Evolutionary conservation across 805 yeast species (phyloP).

Genomic region (Myxozyma sirexii): DNA sequence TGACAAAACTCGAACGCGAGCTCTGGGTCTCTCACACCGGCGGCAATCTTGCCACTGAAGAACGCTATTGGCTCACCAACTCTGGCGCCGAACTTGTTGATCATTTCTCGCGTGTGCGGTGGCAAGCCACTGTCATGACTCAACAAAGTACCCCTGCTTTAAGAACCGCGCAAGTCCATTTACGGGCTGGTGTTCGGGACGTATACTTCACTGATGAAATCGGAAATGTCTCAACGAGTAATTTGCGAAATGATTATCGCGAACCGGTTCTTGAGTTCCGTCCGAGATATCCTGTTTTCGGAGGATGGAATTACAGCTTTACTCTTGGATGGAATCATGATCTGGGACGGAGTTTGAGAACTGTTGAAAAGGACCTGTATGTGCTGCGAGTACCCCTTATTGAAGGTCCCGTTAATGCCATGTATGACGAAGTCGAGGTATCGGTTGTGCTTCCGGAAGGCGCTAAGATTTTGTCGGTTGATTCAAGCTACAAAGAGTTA

Average conservation of each 20-base stretch:
- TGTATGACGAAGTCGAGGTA: constrained; percentile 63
- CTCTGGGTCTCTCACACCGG: constrained; percentile 88
- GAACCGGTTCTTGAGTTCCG: constrained; percentile 57
- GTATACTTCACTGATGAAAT: constrained; percentile 85
- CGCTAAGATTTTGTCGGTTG: constrained; percentile 45
- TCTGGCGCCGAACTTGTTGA: constrained; percentile 65
- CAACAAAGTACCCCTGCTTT: constrained; percentile 60
- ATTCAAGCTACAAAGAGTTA: neutral
- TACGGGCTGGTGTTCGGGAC: constrained; percentile 58
- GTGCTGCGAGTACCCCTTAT: constrained; percentile 70
- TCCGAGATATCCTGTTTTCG: constrained; percentile 94
- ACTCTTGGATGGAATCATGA: constrained; percentile 89
- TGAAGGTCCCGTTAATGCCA: constrained; percentile 69
- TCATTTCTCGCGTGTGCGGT: constrained; percentile 75
- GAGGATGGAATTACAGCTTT: constrained; percentile 94
- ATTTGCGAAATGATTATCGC: constrained; percentile 37
- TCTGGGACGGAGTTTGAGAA: constrained; percentile 50
- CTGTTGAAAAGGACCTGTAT: constrained; percentile 53
- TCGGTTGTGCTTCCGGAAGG: constrained; percentile 85
- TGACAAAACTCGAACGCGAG: constrained; percentile 64
- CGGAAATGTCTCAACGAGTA: constrained; percentile 87
- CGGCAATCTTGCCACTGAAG: constrained; percentile 71
- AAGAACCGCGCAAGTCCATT: constrained; percentile 42
- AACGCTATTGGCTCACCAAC: constrained; percentile 79
- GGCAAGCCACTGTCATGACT: constrained; percentile 58